Evolutionary conservation across 192 early-diverging fungal species (phyloP).

Genomic region (Coemansia pectinata): DNA sequence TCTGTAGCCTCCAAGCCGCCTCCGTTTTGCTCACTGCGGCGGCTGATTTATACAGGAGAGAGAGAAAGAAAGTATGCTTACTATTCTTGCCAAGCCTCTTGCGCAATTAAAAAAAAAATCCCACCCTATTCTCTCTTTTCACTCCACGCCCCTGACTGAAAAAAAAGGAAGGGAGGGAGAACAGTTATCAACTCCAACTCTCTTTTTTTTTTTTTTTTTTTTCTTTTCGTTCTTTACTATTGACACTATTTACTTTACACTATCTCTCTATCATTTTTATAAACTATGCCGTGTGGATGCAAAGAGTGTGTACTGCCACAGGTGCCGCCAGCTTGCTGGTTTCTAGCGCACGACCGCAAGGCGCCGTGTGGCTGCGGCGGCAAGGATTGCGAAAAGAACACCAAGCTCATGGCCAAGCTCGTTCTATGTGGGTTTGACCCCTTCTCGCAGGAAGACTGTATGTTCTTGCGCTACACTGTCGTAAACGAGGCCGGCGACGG

Average conservation of each 20-base stretch:
- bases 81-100: conserved; percentile 3
- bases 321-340: conserved; percentile 41
- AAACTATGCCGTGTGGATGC: conserved; percentile 36
- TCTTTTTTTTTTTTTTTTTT: conserved; percentile 2
- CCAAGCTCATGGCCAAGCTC: conserved; percentile 42
- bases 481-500: conserved; percentile 36
- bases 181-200: not conserved
- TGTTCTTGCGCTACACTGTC: conserved; percentile 43
- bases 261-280: not conserved
- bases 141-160: not conserved
- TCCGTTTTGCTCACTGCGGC: not conserved
- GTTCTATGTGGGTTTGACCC: conserved; percentile 41
- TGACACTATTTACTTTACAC: not conserved
- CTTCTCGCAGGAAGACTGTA: conserved; percentile 32
- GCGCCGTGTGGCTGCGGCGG: conserved; percentile 49
- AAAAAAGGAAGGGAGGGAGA: not conserved
- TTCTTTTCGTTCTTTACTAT: not conserved
- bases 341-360: conserved; percentile 44
- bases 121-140: not conserved
- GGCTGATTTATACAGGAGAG: not conserved
- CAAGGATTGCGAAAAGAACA: conserved; percentile 29
- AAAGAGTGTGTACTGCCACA: conserved; percentile 12
- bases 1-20: not conserved
- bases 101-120: not conserved
- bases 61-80: not conserved